Evolutionary conservation across 805 yeast species (phyloP), one percentile per base, ranked within the genome.

Genomic region (Lipomyces lipofer): DNA sequence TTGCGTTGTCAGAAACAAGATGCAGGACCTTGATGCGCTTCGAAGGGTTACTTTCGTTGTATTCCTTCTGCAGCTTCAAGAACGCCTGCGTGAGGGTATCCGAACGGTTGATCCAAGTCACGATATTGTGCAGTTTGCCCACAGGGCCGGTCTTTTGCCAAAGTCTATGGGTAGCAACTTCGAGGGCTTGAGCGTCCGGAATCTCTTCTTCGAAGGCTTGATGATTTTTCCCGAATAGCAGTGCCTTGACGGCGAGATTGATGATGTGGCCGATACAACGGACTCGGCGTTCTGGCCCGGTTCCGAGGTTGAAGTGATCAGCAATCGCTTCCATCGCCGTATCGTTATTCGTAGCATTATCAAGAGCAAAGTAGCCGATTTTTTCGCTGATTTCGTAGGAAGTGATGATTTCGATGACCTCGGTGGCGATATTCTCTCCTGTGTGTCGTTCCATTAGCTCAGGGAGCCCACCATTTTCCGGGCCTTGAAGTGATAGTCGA

Each of bases 301-400:
- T 29, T 29, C 33, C 2, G 33, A 29, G 33, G 33, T 29, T 2
- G 33, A 29, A 29, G 33, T 29, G 33, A 29, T 3, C 33, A 35
- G 39, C 39, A 35, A 35, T 35, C 39, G 39, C 39, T 35, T 35
- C 39, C 39, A 35, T 35, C 39, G 21, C 39, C 39, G 39, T 35
- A 35, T 35, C 39, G 39, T 35, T 35, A 35, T 35, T 35, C 39
- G 39, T 35, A 35, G 39, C 39, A 35, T 35, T 35, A 35, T 35
- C 39, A 9, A 35, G 39, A 35, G 39, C 19, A 35, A 35, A 35
- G 39, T 5, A 5, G 39, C 39, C 39, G 39, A 35, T n/a, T 35
- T 35, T 35, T n/a, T 29, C 33, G 33, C 33, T 29, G 33, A 29
- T 29, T 29, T 29, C 33, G 33, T 29, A 29, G 33, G 33, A 29